Percentiles rank a stretch among this genome's conserved stretches.
Evolutionary conservation across 345 rosid species (phyloP).

Genomic region (Arabis hirsuta): DNA sequence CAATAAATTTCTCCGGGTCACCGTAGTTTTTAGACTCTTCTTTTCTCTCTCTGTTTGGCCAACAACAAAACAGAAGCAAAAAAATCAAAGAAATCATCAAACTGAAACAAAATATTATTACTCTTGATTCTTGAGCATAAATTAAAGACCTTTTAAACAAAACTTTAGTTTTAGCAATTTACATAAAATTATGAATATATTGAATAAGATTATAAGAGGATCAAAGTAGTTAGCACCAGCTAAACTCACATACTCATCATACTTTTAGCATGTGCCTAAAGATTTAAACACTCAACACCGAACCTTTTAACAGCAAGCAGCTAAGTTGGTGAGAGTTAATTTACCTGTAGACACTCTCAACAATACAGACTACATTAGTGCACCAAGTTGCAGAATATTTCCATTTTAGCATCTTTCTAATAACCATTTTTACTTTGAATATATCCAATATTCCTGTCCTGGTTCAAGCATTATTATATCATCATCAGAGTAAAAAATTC

Average conservation of each 20-base stretch:
- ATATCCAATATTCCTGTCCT: conserved; percentile 44
- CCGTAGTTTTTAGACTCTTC: background rate
- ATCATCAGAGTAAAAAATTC: conserved; percentile 21
- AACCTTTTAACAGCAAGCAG: background rate
- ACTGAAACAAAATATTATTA: too few relatives aligned
- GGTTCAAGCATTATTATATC: conserved; percentile 36
- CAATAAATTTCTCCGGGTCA: conserved; percentile 6
- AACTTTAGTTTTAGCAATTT: background rate
- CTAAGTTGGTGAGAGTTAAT: conserved; percentile 23
- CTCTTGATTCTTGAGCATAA: too few relatives aligned
- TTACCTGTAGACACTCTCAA: background rate
- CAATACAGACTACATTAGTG: background rate
- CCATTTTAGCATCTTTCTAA: background rate
- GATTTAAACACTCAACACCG: too few relatives aligned
- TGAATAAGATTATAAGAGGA: background rate
- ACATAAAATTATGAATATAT: too few relatives aligned
- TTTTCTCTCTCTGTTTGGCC: too few relatives aligned
- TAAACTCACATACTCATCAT: conserved; percentile 11
- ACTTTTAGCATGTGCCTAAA: too few relatives aligned
- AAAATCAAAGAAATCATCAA: too few relatives aligned
- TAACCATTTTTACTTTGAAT: background rate
- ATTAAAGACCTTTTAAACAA: too few relatives aligned
- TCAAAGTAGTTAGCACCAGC: conserved; percentile 26
- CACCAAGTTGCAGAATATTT: conserved; percentile 19
- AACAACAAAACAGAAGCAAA: too few relatives aligned